Evolutionary conservation across 1,139 yeast species (phyloP), one percentile per base, ranked within the genome.

Genomic region (Diutina neorugosa): DNA sequence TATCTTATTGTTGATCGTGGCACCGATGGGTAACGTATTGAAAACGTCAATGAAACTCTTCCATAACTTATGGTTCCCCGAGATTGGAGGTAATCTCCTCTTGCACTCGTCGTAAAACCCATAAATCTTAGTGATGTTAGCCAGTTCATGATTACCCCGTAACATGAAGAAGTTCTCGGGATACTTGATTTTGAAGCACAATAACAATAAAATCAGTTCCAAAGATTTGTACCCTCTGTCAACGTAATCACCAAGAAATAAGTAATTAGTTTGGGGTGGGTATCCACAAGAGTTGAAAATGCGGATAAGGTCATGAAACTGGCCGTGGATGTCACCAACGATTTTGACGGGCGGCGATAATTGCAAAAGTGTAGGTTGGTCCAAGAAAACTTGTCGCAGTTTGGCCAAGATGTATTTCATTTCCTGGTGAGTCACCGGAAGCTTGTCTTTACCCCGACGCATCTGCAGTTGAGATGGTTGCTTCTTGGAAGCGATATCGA

Each of bases 1-100:
- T 47, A 88, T 86, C 65, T 84, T 84, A 59, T 87, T 91, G 53
- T 86, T 88, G 60, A 88, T 84, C 4, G 88, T 81, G 4, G 96
- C 96, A 6, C 96, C 96, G 54, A 87, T 81, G 1, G 96, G 96
- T 58, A 88, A 71, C 12, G 90, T 82, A 66, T 87, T 88, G 73
- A 88, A 88, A 2, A 85, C 94, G 65, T 88, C 96, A 55, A 88
- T 78, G 60, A 86, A 82, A 54, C 69, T 64, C 64, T 85, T 87
- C 96, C 96, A 88, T 55, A 81, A 68, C 63, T 82, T 85, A 55
- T 67, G 72, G 55, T 63, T 65, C 3, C 73, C 70, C 0, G 70
- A 59, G 53, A 80, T 70, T 31, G 80, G 74, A 12, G 83, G 74
- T 59, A 81, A 69, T 56, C 96, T 69, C 62, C 96, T 75, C 65